Percentiles rank a stretch among this genome's conserved stretches.
These are phyloP conservation scores for Ramaria sp. DNA, from an alignment of 768 basidiomycete genomes.

Conservation along the genomic window DNA sequence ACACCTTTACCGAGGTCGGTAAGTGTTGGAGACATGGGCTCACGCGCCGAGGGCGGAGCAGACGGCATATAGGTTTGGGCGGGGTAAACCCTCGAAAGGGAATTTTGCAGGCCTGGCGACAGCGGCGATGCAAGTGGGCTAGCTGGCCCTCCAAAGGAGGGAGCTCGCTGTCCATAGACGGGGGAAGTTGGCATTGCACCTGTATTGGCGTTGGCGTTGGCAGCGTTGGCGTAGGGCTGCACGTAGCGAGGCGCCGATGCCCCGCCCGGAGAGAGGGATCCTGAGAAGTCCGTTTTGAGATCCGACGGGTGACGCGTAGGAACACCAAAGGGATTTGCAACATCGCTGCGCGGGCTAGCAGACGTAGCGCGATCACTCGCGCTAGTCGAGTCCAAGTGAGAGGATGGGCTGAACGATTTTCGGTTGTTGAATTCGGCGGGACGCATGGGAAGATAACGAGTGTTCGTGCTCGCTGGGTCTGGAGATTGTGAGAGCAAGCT, in stretches of 20 bases:
- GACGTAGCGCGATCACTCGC: conserved; percentile 7
- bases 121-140: conserved; percentile 41
- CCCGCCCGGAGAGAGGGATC: background rate
- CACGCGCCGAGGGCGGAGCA: conserved; percentile 2
- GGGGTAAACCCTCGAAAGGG: background rate
- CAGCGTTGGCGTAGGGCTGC: background rate
- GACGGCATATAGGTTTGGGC: background rate
- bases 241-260: background rate
- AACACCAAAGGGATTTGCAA: background rate
- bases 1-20: conserved; percentile 79
- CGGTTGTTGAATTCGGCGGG: background rate
- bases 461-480: background rate
- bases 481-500: conserved; percentile 5
- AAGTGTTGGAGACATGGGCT: conserved; percentile 16
- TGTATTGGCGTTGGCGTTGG: background rate
- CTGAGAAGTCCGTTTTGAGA: background rate
- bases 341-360: conserved; percentile 6
- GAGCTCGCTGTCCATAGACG: conserved; percentile 23
- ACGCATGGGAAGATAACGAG: conserved; percentile 6
- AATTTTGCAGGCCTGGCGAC: conserved; percentile 29
- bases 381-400: conserved; percentile 2
- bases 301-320: background rate
- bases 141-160: conserved; percentile 27
- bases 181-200: background rate
- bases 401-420: background rate